A percentile compares a stretch with the other conserved stretches of the same genome.
phyloP scores from a whole-genome alignment of 306 rosid genomes.

The Acmispon strigosus region DNA sequence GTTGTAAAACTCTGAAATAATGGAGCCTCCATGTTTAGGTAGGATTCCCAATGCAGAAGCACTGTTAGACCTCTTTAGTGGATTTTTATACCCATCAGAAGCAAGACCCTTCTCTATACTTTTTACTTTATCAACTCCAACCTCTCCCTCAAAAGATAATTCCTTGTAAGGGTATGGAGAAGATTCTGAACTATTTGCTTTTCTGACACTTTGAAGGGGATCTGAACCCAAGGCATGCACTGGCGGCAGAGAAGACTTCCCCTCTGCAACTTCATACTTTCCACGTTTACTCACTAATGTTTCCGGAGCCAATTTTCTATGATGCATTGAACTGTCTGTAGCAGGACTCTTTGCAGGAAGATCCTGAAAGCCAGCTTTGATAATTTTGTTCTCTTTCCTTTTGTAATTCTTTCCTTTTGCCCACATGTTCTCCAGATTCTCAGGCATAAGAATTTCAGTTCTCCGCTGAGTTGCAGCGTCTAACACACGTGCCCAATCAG shows the following conservation, averaged over 20 bases:
- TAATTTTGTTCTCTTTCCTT: constrained; percentile 64
- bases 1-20: constrained; percentile 69
- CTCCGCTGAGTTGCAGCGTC: constrained; percentile 88
- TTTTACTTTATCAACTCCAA: constrained; percentile 38
- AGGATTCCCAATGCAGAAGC: constrained; percentile 56
- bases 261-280: constrained; percentile 36
- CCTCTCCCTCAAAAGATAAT: constrained; percentile 22
- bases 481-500: constrained; percentile 78
- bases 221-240: constrained; percentile 26
- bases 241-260: constrained; percentile 22
- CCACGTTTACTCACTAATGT: constrained; percentile 29
- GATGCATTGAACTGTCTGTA: constrained; percentile 20
- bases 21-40: constrained; percentile 44
- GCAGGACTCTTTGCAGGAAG: constrained; percentile 38
- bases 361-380: constrained; percentile 38
- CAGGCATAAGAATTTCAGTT: constrained; percentile 92
- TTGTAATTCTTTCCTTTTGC: constrained; percentile 92
- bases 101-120: constrained; percentile 19
- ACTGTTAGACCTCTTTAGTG: constrained; percentile 71
- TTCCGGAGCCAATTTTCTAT: constrained; percentile 38
- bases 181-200: constrained; percentile 26
- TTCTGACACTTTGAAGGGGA: constrained; percentile 34
- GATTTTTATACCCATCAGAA: constrained; percentile 33
- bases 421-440: constrained; percentile 99
- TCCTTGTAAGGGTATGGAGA: constrained; percentile 32